These are phyloP conservation scores for Phlyctochytrium bullatum DNA, from an alignment of 192 early-diverging fungal genomes.

Conservation along the genomic window DNA sequence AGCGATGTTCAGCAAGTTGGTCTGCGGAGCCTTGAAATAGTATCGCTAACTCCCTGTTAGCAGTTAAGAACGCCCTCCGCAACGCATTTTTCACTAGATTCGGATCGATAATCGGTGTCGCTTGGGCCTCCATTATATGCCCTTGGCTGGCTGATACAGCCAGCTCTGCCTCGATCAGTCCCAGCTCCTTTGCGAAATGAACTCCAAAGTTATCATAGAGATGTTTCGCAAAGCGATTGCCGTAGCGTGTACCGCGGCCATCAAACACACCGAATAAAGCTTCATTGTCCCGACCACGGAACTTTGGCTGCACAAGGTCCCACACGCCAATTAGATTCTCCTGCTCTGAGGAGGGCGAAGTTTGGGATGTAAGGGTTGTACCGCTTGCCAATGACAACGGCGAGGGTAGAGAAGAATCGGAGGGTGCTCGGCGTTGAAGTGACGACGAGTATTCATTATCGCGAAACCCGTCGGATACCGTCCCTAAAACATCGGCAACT, in stretches of 20 bases:
- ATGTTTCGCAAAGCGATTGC: slow-evolving; percentile 54
- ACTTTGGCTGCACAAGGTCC: slow-evolving; percentile 83
- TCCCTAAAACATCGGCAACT: slow-evolving; percentile 76
- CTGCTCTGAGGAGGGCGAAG: slow-evolving; percentile 17
- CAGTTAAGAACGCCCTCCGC: slow-evolving; percentile 76
- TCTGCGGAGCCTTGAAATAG: not conserved
- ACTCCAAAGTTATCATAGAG: slow-evolving; percentile 69
- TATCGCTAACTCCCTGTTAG: slow-evolving; percentile 75
- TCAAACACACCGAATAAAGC: slow-evolving; percentile 88
- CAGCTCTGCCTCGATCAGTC: slow-evolving; percentile 50
- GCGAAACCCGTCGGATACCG: not conserved
- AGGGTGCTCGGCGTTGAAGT: not conserved
- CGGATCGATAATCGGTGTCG: slow-evolving; percentile 24
- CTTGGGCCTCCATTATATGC: slow-evolving; percentile 1
- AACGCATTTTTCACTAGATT: slow-evolving; percentile 66
- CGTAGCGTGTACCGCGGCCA: slow-evolving; percentile 58
- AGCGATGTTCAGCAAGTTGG: not conserved
- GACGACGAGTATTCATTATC: slow-evolving; percentile 12
- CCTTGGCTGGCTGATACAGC: not conserved
- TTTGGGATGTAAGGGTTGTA: not conserved
- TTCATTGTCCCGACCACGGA: slow-evolving; percentile 83
- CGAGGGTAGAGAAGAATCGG: not conserved
- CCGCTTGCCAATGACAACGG: not conserved
- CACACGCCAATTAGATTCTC: slow-evolving; percentile 69
- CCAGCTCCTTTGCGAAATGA: slow-evolving; percentile 71